Evolutionary conservation across 1,284 basidiomycete species (phyloP).

Genomic region (Cryptococcus maquisensis): DNA sequence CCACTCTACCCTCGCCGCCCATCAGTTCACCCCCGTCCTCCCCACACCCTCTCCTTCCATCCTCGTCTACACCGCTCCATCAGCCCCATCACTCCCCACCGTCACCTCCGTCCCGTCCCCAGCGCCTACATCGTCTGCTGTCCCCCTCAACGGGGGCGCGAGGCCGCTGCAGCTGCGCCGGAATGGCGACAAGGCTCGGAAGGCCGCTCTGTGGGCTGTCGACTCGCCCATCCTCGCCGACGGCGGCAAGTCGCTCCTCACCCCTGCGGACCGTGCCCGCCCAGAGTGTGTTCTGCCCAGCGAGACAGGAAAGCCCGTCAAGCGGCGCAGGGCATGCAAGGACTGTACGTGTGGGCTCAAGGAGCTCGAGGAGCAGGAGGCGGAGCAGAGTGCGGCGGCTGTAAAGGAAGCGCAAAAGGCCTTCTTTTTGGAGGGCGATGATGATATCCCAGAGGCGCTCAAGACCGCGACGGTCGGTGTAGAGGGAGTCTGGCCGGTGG

Average conservation of each 20-base stretch:
- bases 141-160: background rate
- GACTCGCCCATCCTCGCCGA: constrained; percentile 42
- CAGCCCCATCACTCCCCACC: constrained; percentile 17
- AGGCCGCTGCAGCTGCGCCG: constrained; percentile 41
- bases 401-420: constrained; percentile 36
- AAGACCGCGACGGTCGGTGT: constrained; percentile 37
- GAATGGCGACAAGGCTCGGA: constrained; percentile 35
- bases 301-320: constrained; percentile 44
- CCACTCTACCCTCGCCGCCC: constrained; percentile 23
- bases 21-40: constrained; percentile 27
- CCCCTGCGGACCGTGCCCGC: constrained; percentile 51
- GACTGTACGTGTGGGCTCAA: constrained; percentile 76
- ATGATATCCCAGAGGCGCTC: constrained; percentile 46
- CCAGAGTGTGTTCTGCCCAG: constrained; percentile 49
- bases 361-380: constrained; percentile 82
- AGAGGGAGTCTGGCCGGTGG: constrained; percentile 50
- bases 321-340: constrained; percentile 71
- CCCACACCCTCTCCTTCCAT: constrained; percentile 24
- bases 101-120: constrained; percentile 14
- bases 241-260: constrained; percentile 53
- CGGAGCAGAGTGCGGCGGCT: constrained; percentile 47
- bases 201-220: constrained; percentile 48
- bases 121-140: constrained; percentile 4
- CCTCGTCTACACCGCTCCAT: constrained; percentile 38
- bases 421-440: constrained; percentile 47